Evolutionary conservation across 331 rosid species (phyloP).

Genomic region (Malus hybrid): DNA sequence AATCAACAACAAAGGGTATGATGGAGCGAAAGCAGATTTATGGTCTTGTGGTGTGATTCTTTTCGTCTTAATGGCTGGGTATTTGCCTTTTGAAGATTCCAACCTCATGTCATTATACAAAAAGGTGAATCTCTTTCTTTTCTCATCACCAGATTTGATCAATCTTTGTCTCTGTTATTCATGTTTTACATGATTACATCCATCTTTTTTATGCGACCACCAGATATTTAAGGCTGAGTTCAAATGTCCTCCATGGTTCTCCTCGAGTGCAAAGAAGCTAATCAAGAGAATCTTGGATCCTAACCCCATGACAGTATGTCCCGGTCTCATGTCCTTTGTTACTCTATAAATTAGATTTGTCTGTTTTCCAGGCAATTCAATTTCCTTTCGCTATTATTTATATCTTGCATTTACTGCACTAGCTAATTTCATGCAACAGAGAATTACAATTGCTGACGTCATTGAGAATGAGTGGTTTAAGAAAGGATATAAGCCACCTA

Average conservation of each 20-base stretch:
- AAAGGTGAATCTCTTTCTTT: slow-evolving; percentile 42
- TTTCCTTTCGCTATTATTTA: background rate
- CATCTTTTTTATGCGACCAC: slow-evolving; percentile 13
- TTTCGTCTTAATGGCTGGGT: slow-evolving; percentile 93
- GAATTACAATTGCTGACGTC: slow-evolving; percentile 72
- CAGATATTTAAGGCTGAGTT: slow-evolving; percentile 95
- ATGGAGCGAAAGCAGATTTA: slow-evolving; percentile 89
- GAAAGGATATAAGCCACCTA: slow-evolving; percentile 83
- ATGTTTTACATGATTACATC: background rate
- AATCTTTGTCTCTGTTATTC: background rate
- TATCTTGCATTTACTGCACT: background rate
- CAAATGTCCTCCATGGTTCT: slow-evolving; percentile 85
- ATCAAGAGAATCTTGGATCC: slow-evolving; percentile 89
- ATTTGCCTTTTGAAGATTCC: slow-evolving; percentile 85
- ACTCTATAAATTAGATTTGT: background rate
- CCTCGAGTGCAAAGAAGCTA: slow-evolving; percentile 78
- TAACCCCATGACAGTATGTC: slow-evolving; percentile 64
- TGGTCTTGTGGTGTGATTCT: slow-evolving; percentile 99
- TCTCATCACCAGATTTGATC: background rate
- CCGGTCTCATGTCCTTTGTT: background rate
- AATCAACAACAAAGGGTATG: slow-evolving; percentile 86
- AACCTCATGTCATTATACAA: slow-evolving; percentile 75
- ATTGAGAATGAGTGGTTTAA: slow-evolving; percentile 93
- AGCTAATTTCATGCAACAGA: slow-evolving; percentile 38
- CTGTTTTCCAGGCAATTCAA: background rate